phyloP scores from a whole-genome alignment of 225 moss, liverwort and hornwort genomes.

The Pleurozium schreberi region DNA sequence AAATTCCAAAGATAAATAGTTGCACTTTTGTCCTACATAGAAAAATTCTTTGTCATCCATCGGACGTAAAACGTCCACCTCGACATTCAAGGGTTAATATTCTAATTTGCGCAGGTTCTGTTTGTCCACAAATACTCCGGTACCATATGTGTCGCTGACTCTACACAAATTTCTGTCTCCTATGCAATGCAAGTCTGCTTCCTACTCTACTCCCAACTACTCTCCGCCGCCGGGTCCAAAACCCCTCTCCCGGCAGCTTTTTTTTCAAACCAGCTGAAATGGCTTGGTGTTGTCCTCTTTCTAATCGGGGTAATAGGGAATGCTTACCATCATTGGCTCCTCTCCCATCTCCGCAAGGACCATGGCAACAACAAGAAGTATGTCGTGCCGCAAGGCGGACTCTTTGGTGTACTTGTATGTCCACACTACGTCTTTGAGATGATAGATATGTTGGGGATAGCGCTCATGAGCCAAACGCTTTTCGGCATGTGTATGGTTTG shows the following conservation, averaged over 20 bases:
- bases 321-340: conserved; percentile 31
- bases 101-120: neutral
- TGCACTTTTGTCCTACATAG: no score
- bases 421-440: conserved; percentile 54
- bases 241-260: neutral
- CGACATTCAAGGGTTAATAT: no score
- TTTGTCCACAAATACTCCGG: conserved; percentile 13
- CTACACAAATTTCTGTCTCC: neutral
- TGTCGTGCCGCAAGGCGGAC: conserved; percentile 29
- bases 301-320: conserved; percentile 18
- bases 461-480: conserved; percentile 36
- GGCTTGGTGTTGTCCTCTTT: conserved; percentile 6
- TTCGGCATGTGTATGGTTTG: neutral
- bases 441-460: conserved; percentile 22
- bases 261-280: conserved; percentile 16
- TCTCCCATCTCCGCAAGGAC: conserved; percentile 21
- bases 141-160: neutral
- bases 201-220: conserved; percentile 2
- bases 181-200: neutral
- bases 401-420: conserved; percentile 31
- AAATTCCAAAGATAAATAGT: no score
- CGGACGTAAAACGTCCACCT: no score
- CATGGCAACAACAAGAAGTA: conserved; percentile 1
- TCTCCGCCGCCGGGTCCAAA: neutral
- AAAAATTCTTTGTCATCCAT: no score